These are phyloP conservation scores for Heimioporus sp. DNA, from an alignment of 768 basidiomycete genomes.

Conservation along the genomic window DNA sequence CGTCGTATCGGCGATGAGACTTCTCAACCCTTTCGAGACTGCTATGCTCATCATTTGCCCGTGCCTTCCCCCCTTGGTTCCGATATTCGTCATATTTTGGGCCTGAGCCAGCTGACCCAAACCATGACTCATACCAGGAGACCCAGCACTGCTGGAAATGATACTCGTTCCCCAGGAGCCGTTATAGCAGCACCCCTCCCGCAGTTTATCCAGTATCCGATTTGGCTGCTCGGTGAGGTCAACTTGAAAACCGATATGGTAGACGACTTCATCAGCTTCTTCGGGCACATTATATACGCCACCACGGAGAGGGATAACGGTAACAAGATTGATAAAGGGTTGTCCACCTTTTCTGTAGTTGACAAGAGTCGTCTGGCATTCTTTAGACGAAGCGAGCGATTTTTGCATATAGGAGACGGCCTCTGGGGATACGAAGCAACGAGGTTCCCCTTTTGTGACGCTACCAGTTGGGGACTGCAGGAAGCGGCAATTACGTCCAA, in stretches of 20 bases:
- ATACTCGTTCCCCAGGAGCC: slow-evolving; percentile 15
- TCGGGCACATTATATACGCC: slow-evolving; percentile 45
- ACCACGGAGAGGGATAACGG: slow-evolving; percentile 81
- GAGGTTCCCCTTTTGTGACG: slow-evolving; percentile 49
- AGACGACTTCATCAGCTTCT: slow-evolving; percentile 71
- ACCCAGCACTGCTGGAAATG: not conserved
- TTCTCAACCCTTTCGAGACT: slow-evolving; percentile 53
- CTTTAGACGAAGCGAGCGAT: slow-evolving; percentile 68
- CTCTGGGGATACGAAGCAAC: slow-evolving; percentile 61
- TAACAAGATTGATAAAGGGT: slow-evolving; percentile 90
- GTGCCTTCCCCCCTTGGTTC: slow-evolving; percentile 22
- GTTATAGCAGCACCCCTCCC: slow-evolving; percentile 71
- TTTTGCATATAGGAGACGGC: slow-evolving; percentile 69
- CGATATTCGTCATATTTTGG: slow-evolving; percentile 20
- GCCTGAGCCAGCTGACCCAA: slow-evolving; percentile 10
- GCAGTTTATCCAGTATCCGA: slow-evolving; percentile 74
- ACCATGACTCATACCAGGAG: not conserved
- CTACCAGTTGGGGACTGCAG: slow-evolving; percentile 74
- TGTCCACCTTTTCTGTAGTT: slow-evolving; percentile 86
- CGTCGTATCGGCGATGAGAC: slow-evolving; percentile 42
- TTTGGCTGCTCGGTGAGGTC: slow-evolving; percentile 87
- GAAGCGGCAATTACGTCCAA: slow-evolving; percentile 91
- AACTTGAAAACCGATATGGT: slow-evolving; percentile 95
- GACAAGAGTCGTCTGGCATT: slow-evolving; percentile 83
- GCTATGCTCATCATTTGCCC: slow-evolving; percentile 32